Evolutionary conservation across 306 rosid genomes (phyloP), one percentile per base, ranked within the genome.

Genomic region (Castanea sativa): DNA sequence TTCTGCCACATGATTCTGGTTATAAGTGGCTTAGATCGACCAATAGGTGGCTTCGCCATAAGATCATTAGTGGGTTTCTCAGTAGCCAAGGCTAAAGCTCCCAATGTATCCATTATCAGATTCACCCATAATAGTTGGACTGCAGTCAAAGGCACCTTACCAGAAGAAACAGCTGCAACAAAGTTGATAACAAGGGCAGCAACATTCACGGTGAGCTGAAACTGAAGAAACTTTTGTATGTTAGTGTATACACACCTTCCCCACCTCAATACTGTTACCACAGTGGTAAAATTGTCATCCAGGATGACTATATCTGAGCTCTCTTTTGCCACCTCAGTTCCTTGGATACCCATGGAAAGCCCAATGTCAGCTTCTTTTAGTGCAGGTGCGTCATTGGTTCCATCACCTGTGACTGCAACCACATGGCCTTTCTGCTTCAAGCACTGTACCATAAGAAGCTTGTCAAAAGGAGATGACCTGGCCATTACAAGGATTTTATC

Each of bases 81-180:
- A 0, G 75, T 74, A 21, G 83, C 79, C 41, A 80, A 73, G 60
- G 83, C 83, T 74, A 80, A 80, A 67, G 83, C 83, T 74, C 83
- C 83, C 59, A 80, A 20, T 18, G 83, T 80, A 59, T 80, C 79
- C 83, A 80, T 80, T 68, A 80, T 80, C 4, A 80, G 70, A 41
- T 80, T 80, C 27, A 80, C 83, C 83, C 83, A 80, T 27, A 80
- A 68, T 64, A 80, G 23, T 58, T 80, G 83, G 32, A 80, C 83
- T 19, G 79, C 53, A 23, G 83, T 80, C 30, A 80, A 21, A 0
- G 79, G 79, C 3, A 80, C 79, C 69, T 80, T 80, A 4, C 79
- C 75, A 3, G 79, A 80, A 2, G 79, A 80, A 19, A 80, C 21
- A 27, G 63, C 83, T 1, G 79, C 83, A 21, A 73, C 52, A 64